Evolutionary conservation across 768 basidiomycete species (phyloP).

Genomic region (Auriscalpium microsporum): DNA sequence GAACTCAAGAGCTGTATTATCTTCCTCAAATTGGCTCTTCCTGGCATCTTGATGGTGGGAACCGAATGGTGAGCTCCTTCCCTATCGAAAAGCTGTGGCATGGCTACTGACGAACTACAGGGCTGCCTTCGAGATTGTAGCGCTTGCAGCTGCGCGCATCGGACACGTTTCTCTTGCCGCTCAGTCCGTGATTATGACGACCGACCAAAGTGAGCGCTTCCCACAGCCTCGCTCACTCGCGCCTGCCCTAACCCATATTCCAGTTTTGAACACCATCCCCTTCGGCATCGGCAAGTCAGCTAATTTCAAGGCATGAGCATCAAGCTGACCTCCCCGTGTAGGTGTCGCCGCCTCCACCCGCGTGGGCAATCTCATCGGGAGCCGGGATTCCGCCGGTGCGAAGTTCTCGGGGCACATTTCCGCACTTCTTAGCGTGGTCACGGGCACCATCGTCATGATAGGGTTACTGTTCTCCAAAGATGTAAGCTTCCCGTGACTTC

Average conservation of each 20-base stretch:
- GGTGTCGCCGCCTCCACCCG: slow-evolving; percentile 65
- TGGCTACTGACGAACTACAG: slow-evolving; percentile 24
- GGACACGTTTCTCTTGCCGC: slow-evolving; percentile 62
- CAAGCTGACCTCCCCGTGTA: slow-evolving; percentile 11
- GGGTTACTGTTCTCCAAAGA: slow-evolving; percentile 48
- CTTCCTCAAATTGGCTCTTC: slow-evolving; percentile 63
- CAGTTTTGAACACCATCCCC: slow-evolving; percentile 66
- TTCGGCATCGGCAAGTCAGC: slow-evolving; percentile 50
- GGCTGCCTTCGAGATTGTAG: slow-evolving; percentile 79
- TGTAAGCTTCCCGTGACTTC: slow-evolving; percentile 26
- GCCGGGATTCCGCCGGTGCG: slow-evolving; percentile 42
- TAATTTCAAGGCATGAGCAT: no score
- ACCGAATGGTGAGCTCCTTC: slow-evolving; percentile 55
- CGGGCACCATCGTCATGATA: slow-evolving; percentile 52
- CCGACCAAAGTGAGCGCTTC: slow-evolving; percentile 52
- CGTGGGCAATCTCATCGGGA: slow-evolving; percentile 66
- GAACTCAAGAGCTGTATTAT: slow-evolving; percentile 39
- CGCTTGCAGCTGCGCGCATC: slow-evolving; percentile 64
- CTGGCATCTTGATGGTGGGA: slow-evolving; percentile 72
- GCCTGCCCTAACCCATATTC: not conserved
- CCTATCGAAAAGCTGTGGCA: not conserved
- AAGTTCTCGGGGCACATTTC: slow-evolving; percentile 53
- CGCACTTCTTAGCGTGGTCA: slow-evolving; percentile 52
- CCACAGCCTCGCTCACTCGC: not conserved
- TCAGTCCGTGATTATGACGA: slow-evolving; percentile 74